These are phyloP conservation scores for Nosema granulosis DNA, from an alignment of 371 early-diverging fungal species.

Conservation along the genomic window DNA sequence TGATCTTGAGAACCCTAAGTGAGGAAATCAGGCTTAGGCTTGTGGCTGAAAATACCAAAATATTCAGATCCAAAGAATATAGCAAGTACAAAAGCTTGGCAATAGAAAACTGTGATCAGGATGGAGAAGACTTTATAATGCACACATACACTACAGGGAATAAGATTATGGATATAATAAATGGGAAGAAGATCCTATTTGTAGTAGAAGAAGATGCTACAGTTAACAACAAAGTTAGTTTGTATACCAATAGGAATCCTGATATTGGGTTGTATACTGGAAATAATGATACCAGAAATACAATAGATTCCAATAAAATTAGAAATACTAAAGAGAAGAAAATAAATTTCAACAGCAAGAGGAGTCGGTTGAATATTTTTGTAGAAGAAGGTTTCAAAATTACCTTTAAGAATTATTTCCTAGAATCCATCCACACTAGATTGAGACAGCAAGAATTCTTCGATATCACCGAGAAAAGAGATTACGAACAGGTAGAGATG, in stretches of 20 bases:
- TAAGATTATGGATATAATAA: slow-evolving; percentile 15
- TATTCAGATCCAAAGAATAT: background rate
- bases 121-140: slow-evolving; percentile 23
- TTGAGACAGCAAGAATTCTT: slow-evolving; percentile 30
- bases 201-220: background rate
- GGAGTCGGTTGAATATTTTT: background rate
- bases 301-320: too few species aligned
- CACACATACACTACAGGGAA: slow-evolving; percentile 22
- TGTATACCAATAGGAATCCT: too few species aligned
- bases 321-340: too few species aligned
- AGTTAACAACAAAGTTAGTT: too few species aligned
- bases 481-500: background rate
- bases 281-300: too few species aligned
- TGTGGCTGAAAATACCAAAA: background rate
- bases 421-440: slow-evolving; percentile 37
- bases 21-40: background rate
- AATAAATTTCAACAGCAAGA: too few species aligned
- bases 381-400: background rate
- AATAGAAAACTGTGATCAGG: background rate
- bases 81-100: background rate
- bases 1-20: too few species aligned
- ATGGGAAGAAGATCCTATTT: slow-evolving; percentile 15
- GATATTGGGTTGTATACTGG: too few species aligned
- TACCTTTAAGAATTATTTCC: slow-evolving; percentile 20
- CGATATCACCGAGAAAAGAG: background rate